Conservation (phyloP, 2,329 filamentous ascomycete species). For the Colletotrichum horii region DNA sequence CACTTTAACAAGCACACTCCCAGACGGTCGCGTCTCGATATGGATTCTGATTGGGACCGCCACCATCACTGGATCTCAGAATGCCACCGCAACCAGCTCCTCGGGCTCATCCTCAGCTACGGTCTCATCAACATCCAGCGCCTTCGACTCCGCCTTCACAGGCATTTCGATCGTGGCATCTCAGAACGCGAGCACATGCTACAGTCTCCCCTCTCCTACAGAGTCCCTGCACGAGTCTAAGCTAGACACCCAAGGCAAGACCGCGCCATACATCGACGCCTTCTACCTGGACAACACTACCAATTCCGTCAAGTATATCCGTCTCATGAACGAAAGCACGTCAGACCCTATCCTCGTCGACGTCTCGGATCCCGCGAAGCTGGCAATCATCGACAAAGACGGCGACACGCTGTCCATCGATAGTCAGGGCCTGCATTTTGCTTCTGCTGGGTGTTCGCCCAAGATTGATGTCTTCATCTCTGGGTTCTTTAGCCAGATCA, state of each 20-base stretch:
- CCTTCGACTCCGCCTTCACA: conserved; percentile 7
- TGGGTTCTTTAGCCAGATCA: conserved; percentile 38
- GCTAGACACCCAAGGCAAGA: conserved; percentile 33
- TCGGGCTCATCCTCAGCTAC: background rate
- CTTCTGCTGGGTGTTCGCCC: conserved; percentile 35
- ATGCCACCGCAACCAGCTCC: background rate
- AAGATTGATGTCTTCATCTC: conserved; percentile 36
- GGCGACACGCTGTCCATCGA: conserved; percentile 39
- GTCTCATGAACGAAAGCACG: conserved; percentile 30
- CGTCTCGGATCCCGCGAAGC: conserved; percentile 34
- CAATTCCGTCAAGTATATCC: conserved; percentile 36
- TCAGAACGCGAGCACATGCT: conserved; percentile 8
- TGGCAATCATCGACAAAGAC: conserved; percentile 35
- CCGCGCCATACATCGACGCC: conserved; percentile 40
- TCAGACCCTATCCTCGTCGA: conserved; percentile 35
- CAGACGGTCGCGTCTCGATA: background rate
- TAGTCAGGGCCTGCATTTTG: conserved; percentile 37
- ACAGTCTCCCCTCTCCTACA: background rate
- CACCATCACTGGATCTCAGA: background rate
- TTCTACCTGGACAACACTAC: conserved; percentile 37
- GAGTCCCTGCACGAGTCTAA: conserved; percentile 27
- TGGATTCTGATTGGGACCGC: background rate
- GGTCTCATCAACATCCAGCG: background rate
- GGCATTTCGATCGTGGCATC: background rate
- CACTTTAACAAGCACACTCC: background rate